Base-by-base conservation (phyloP, 495 filamentous ascomycete genomes). In the Xylaria telfairii region DNA sequence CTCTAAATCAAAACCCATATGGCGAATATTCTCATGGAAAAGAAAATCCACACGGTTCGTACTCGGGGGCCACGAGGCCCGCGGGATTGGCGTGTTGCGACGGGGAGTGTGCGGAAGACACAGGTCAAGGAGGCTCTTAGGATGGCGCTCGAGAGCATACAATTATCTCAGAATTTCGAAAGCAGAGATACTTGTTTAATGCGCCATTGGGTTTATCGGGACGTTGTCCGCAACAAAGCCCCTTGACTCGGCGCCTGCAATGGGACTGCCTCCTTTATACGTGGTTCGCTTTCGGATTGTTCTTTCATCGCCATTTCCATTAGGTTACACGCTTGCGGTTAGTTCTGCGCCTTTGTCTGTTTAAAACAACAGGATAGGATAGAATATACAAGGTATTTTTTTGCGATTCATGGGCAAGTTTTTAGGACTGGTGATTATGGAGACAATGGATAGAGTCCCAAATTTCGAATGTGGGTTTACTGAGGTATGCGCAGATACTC, bases 231-330 rank as follows among this genome's bases (percentile, higher is more conserved):
- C n/a, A 28, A 54, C 46, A 54, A 66, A 54, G 64, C 44, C 34
- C 47, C 28, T 54, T 66, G 64, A 66, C 2, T 4, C 32, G 47
- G 21, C 28, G 44, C 19, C 32, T 66, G 30, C 47, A 54, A 66
- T 19, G 21, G 47, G 71, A 72, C 34, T 66, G 63, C 0, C 65
- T 75, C 69, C 69, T 73, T 12, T 77, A 73, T 44, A 67, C 70
- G 68, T 2, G n/a, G 10, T 66, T 66, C 64, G 64, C 64, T 66
- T 66, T 53, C 64, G 64, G 64, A 12, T 24, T 28, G 32, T 54
- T 66, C 63, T 66, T 66, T 66, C 46, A 66, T 1, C 21, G 28
- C 19, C 47, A 41, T 49, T 51, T 62, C 42, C 32, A 66, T 71
- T 8, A 70, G 71, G 53, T 34, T 37, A 30, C 28, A 30, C 44